phyloP scores from a whole-genome alignment of 2,329 filamentous ascomycete species.

The Aaosphaeria arxii region DNA sequence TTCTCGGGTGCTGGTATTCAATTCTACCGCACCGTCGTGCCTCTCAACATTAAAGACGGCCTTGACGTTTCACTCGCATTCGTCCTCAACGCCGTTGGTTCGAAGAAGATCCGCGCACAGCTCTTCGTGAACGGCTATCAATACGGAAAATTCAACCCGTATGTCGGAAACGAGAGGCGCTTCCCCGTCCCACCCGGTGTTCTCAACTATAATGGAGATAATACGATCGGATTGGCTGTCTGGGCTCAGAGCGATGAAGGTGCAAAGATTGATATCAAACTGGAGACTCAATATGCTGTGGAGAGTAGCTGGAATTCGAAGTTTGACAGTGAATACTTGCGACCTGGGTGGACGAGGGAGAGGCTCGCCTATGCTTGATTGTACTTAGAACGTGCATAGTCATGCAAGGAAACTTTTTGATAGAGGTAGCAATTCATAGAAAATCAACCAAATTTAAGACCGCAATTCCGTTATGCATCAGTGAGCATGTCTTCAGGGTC shows the following conservation, averaged over 20 bases:
- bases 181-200: slow-evolving; percentile 61
- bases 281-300: slow-evolving; percentile 54
- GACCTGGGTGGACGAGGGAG: slow-evolving; percentile 49
- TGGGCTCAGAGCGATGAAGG: slow-evolving; percentile 59
- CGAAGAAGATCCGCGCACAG: slow-evolving; percentile 50
- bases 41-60: slow-evolving; percentile 50
- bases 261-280: slow-evolving; percentile 49
- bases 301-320: slow-evolving; percentile 52
- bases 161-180: slow-evolving; percentile 59
- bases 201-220: slow-evolving; percentile 56
- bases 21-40: slow-evolving; percentile 55
- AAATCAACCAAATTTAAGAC: no score
- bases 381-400: no score
- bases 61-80: slow-evolving; percentile 59
- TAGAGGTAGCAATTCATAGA: no score
- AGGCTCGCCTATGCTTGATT: slow-evolving; percentile 28
- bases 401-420: no score
- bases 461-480: no score
- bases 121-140: slow-evolving; percentile 66
- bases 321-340: slow-evolving; percentile 49
- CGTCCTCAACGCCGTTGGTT: slow-evolving; percentile 46
- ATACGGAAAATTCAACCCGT: slow-evolving; percentile 59
- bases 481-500: no score
- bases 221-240: slow-evolving; percentile 56
- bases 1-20: slow-evolving; percentile 51